Evolutionary conservation across 2,329 filamentous ascomycete species (phyloP), one percentile per base, ranked within the genome.

Genomic region (Scedosporium minutisporum): DNA sequence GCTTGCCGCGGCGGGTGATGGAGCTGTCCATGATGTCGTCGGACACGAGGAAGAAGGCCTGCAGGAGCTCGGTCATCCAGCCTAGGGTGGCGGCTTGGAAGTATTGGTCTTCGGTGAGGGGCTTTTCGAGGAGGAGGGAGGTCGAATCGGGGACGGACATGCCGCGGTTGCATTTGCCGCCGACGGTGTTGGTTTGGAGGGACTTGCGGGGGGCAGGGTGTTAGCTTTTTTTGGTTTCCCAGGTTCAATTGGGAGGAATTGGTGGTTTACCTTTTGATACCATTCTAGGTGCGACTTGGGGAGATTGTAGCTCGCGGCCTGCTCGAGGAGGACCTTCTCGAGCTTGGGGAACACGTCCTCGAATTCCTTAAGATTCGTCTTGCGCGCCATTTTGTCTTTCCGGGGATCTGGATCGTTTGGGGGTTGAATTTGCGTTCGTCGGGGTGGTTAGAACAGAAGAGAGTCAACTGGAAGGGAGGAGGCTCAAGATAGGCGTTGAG

Each of bases 1-100:
- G 93, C 77, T 89, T 86, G 66, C 93, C 93, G 68, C 95, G 91
- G 65, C 95, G 92, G 63, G 95, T 99, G 76, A 96, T 95, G 75
- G 90, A 96, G 70, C 84, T 78, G 79, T 99, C 95, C 95, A 99
- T 99, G 71, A 99, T 97, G 76, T 99, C 95, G 78, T 99, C 95
- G 55, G 91, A 92, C 67, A 99, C 95, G 64, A 99, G 87, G 86
- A 99, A 97, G 83, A 97, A 97, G 67, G 95, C 93, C 80, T 99
- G 95, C 41, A 99, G 89, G 59, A 99, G 86, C 83, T 99, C 95
- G 66, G 96, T 96, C 84, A 96, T 87, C 95, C 95, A 99, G 72
- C 95, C 95, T 18, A 99, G 85, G 18, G 91, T 89, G 55, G 92
- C 90, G 58, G 93, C 82, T 69, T 90, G 82, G 80, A 96, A 95